phyloP scores from a whole-genome alignment of 805 yeast species.

The Saccharomycopsis lassenensis region DNA sequence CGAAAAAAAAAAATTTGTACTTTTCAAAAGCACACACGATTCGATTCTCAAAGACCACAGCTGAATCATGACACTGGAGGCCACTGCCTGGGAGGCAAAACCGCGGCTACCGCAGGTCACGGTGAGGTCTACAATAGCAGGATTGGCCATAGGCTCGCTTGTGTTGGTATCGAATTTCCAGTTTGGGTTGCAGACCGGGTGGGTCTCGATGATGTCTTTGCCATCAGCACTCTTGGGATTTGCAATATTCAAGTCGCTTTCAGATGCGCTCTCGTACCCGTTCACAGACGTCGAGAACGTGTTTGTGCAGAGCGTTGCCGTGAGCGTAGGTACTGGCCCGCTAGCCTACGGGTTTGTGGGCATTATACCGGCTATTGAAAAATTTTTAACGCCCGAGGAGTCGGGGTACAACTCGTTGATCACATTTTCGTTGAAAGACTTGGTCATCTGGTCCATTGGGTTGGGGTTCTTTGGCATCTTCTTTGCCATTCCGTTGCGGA shows the following conservation, averaged over 20 bases:
- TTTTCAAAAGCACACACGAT: neutral
- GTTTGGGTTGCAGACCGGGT: slow-evolving; percentile 93
- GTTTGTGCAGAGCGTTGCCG: slow-evolving; percentile 82
- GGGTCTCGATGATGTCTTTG: slow-evolving; percentile 98
- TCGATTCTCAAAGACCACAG: neutral
- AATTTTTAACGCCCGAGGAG: slow-evolving; percentile 69
- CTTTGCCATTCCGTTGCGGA: slow-evolving; percentile 81
- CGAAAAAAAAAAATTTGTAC: neutral
- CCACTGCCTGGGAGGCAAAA: slow-evolving; percentile 33
- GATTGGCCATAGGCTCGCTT: slow-evolving; percentile 75
- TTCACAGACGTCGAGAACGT: slow-evolving; percentile 92
- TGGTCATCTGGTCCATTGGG: slow-evolving; percentile 76
- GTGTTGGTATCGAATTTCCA: slow-evolving; percentile 87
- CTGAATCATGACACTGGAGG: too few species aligned
- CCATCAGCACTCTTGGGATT: slow-evolving; percentile 88
- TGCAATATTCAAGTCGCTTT: slow-evolving; percentile 60
- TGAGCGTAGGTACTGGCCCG: slow-evolving; percentile 97
- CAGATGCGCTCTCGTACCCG: slow-evolving; percentile 28
- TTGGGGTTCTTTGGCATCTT: slow-evolving; percentile 92
- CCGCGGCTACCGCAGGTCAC: slow-evolving; percentile 58
- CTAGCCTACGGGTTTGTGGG: slow-evolving; percentile 92
- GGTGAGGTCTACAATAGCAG: slow-evolving; percentile 59
- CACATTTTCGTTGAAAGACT: slow-evolving; percentile 34
- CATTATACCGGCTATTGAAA: slow-evolving; percentile 90
- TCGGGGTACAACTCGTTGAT: slow-evolving; percentile 42